Evolutionary conservation across 805 yeast genomes (phyloP).

Genomic region (Kuraishia floccosa): DNA sequence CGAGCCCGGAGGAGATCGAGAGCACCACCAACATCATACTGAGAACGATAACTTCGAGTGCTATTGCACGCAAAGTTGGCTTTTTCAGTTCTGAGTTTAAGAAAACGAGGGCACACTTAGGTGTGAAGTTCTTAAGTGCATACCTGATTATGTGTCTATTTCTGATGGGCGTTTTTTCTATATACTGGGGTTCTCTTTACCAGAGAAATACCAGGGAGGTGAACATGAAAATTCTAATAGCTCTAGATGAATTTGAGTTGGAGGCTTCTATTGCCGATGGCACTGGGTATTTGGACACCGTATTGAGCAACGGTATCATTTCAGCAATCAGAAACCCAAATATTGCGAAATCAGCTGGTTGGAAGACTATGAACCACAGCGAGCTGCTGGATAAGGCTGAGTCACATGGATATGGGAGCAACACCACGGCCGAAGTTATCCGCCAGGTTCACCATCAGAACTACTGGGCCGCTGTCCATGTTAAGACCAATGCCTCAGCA

Average conservation of each 20-base stretch:
- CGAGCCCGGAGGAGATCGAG: slow-evolving; percentile 1
- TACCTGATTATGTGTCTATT: slow-evolving; percentile 19
- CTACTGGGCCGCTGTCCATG: slow-evolving; percentile 50
- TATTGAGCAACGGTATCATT: slow-evolving; percentile 11
- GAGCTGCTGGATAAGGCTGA: not conserved
- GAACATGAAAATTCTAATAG: slow-evolving; percentile 26
- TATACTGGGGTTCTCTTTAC: slow-evolving; percentile 38
- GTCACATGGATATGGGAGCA: not conserved
- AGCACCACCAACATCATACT: no score
- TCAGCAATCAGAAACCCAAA: slow-evolving; percentile 11
- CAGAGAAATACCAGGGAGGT: slow-evolving; percentile 15
- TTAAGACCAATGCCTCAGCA: slow-evolving; percentile 37
- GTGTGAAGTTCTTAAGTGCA: slow-evolving; percentile 1
- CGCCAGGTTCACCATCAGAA: slow-evolving; percentile 38
- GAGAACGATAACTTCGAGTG: slow-evolving; percentile 1
- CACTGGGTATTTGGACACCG: no score
- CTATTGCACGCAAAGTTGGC: slow-evolving; percentile 3
- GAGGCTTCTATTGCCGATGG: no score
- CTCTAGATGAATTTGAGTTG: slow-evolving; percentile 24
- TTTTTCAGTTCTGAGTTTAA: slow-evolving; percentile 3
- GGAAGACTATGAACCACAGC: slow-evolving; percentile 9
- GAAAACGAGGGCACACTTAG: slow-evolving; percentile 1
- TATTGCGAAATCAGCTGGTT: slow-evolving; percentile 13
- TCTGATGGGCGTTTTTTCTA: slow-evolving; percentile 27
- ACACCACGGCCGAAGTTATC: slow-evolving; percentile 3